Evolutionary conservation across 2,329 filamentous ascomycete species (phyloP).

Genomic region (Aspergillus costaricaensis): DNA sequence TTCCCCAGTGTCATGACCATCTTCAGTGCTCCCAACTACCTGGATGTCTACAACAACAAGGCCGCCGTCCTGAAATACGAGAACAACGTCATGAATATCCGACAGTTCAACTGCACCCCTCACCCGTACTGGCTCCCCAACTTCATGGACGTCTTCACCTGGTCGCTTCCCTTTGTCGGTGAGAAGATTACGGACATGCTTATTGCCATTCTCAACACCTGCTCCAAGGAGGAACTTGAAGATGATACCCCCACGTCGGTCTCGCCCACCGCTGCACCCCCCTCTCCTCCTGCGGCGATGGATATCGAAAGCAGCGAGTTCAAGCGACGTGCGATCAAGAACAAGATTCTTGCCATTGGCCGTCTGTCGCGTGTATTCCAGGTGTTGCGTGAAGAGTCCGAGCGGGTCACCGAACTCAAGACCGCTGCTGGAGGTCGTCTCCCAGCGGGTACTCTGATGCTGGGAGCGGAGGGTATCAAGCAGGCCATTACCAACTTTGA

Average conservation of each 20-base stretch:
- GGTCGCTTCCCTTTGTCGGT: constrained; percentile 96
- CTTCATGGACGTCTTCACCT: constrained; percentile 99
- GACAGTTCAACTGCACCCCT: constrained; percentile 99
- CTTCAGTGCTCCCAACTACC: constrained; percentile 97
- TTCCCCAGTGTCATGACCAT: constrained; percentile 99
- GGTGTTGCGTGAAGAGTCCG: constrained; percentile 93
- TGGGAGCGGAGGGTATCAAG: constrained; percentile 97
- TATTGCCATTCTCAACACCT: constrained; percentile 96
- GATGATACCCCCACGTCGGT: constrained; percentile 79
- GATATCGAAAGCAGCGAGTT: constrained; percentile 89
- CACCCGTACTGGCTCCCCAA: constrained; percentile 99
- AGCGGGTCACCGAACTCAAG: constrained; percentile 96
- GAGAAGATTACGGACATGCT: constrained; percentile 99
- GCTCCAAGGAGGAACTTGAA: constrained; percentile 97
- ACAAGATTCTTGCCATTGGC: constrained; percentile 98
- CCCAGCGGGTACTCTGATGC: constrained; percentile 93
- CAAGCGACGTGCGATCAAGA: constrained; percentile 97
- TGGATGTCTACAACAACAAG: constrained; percentile 99
- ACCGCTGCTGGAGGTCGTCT: constrained; percentile 90
- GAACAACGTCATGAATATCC: constrained; percentile 99
- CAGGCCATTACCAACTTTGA: constrained; percentile 97
- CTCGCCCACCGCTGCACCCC: constrained; percentile 67
- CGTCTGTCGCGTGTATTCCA: constrained; percentile 97
- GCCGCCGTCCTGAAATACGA: constrained; percentile 98
- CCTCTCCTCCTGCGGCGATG: constrained; percentile 69